Evolutionary conservation across 1,284 basidiomycete genomes (phyloP).

Genomic region (Golubevia pallescens): DNA sequence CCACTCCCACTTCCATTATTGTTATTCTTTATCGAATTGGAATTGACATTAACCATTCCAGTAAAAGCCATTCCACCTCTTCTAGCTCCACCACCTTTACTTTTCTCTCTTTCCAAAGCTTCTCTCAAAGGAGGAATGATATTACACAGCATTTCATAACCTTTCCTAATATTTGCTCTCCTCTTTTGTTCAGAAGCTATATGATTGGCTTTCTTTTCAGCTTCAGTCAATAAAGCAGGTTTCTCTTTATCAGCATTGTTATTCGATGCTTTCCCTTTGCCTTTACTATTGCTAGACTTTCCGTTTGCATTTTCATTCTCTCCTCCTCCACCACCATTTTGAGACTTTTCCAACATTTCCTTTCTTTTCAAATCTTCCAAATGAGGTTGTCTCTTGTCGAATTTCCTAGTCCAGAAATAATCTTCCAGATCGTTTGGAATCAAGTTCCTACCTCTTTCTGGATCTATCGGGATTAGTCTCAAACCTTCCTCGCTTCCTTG

Average conservation of each 20-base stretch:
- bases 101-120: slow-evolving; percentile 32
- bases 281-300: background rate
- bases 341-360: slow-evolving; percentile 12
- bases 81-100: background rate
- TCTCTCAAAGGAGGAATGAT: slow-evolving; percentile 76
- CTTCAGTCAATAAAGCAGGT: slow-evolving; percentile 77
- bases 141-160: slow-evolving; percentile 80
- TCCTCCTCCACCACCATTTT: slow-evolving; percentile 15
- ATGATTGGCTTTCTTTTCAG: slow-evolving; percentile 89
- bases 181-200: slow-evolving; percentile 91
- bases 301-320: slow-evolving; percentile 13
- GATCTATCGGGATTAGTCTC: too few species aligned
- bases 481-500: too few species aligned
- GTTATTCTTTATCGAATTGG: slow-evolving; percentile 5
- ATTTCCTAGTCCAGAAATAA: too few species aligned
- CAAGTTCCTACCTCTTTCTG: too few species aligned
- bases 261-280: slow-evolving; percentile 14
- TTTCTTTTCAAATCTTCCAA: slow-evolving; percentile 17
- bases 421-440: too few species aligned
- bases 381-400: too few species aligned
- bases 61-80: background rate
- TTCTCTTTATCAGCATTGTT: too few species aligned
- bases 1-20: background rate
- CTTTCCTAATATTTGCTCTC: slow-evolving; percentile 83
- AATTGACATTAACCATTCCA: slow-evolving; percentile 7